These are phyloP conservation scores for Fraxinus sp. DNA, from an alignment of 305 asterid species.

Conservation along the genomic window DNA sequence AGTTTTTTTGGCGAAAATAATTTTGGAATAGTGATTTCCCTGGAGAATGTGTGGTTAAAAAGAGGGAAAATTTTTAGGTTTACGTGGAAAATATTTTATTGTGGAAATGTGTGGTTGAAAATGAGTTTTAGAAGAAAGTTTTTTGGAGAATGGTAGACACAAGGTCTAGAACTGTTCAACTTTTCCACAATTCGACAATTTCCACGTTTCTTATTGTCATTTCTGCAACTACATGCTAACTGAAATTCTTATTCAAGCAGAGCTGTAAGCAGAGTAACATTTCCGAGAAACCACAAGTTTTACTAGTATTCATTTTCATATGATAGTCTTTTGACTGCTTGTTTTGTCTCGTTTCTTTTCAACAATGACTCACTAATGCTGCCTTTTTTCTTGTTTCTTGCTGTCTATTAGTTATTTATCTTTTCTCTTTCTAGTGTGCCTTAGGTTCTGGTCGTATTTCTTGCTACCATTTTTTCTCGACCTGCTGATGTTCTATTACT, in stretches of 20 bases:
- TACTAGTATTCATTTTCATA: conserved; percentile 7
- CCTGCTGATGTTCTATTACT: background rate
- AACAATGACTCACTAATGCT: background rate
- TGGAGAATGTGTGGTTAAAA: too few relatives aligned
- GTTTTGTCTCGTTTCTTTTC: conserved; percentile 17
- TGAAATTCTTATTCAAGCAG: conserved; percentile 21
- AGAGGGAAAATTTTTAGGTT: too few relatives aligned
- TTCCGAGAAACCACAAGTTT: conserved; percentile 1
- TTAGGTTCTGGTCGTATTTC: conserved; percentile 81
- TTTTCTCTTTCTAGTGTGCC: conserved; percentile 24
- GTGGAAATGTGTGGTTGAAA: too few relatives aligned
- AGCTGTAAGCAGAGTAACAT: conserved; percentile 1
- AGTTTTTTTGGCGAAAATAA: too few relatives aligned
- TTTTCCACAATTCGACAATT: conserved; percentile 17
- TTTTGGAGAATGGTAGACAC: too few relatives aligned
- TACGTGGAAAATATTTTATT: too few relatives aligned
- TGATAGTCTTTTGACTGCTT: background rate
- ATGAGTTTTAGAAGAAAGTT: too few relatives aligned
- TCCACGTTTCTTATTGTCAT: conserved; percentile 5
- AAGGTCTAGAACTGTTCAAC: background rate
- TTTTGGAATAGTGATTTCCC: too few relatives aligned
- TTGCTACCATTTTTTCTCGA: background rate
- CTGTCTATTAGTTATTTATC: conserved; percentile 20
- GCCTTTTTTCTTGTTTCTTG: conserved; percentile 13
- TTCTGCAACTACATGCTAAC: conserved; percentile 10